phyloP scores from a whole-genome alignment of 331 rosid species.

The Acacia concinna region DNA sequence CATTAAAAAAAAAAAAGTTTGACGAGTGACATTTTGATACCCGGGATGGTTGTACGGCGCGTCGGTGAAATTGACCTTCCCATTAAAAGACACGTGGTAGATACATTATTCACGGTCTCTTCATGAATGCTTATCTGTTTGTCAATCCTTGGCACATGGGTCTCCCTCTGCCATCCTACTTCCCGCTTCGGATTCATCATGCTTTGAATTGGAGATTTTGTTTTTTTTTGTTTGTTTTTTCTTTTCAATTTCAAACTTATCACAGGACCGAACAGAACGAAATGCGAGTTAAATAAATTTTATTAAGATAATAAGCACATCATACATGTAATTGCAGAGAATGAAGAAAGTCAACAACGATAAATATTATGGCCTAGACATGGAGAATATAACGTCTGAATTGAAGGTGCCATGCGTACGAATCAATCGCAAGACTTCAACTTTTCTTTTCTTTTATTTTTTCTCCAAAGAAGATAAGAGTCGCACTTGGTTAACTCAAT shows the following conservation, averaged over 20 bases:
- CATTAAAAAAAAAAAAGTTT: no score
- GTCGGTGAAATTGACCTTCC: background rate
- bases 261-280: background rate
- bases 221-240: background rate
- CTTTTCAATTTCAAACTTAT: background rate
- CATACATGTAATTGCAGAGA: background rate
- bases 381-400: background rate
- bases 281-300: background rate
- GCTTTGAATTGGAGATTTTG: background rate
- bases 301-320: background rate
- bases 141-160: conserved; percentile 17
- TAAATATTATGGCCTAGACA: background rate
- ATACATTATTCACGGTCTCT: background rate
- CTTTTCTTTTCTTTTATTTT: no score
- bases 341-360: background rate
- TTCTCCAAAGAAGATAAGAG: no score
- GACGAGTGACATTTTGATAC: no score
- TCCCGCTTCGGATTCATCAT: background rate
- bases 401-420: no score
- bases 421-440: no score
- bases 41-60: no score
- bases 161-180: background rate
- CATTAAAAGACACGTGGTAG: background rate
- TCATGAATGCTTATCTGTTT: background rate
- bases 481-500: no score